Evolutionary conservation across 176 grass and related monocot genomes (phyloP), one percentile per base, ranked within the genome.

Genomic region (Cenchrus fungigraminus): DNA sequence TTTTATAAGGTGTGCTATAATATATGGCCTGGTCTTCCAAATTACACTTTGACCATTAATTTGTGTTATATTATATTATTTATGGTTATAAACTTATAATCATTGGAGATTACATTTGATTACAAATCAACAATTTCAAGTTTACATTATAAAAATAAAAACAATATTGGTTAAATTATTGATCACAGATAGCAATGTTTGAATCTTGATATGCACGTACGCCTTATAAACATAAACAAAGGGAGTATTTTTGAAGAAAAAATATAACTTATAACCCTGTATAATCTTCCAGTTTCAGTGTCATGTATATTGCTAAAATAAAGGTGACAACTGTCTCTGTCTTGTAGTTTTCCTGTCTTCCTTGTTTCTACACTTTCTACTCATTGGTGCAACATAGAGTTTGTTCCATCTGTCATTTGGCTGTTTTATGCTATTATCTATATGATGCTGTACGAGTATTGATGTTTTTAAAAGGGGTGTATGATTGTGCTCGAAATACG

Each of bases 211-310:
- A 40, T 40, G 37, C 37, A 4, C 37, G 34, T 37, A 37, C 34
- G 34, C 34, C 3, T 37, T 37, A 37, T 37, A 37, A 37, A 37
- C 34, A 37, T 37, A 37, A 37, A 37, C 34, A 4, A 40, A 40
- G 37, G 37, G 28, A 22, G 17, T 79, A 52, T 71, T 65, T 25
- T 31, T 17, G 25, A 40, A 40, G 37, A 40, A 40, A 40, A 40
- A 40, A 4, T 40, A 40, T 4, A 49, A 45, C 44, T 78, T 16
- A 13, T 66, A 62, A 51, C 59, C 29, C 4, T 79, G 31, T 60
- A 60, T 49, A 78, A 54, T 71, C 19, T 86, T 79, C 9, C 43
- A 70, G 25, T 68, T 85, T 85, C 22, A 59, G 37, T 58, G 15
- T 22, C 55, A 71, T 72, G 19, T 46, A 17, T 79, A 71, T 71